Evolutionary conservation across 2,329 filamentous ascomycete genomes (phyloP), one percentile per base, ranked within the genome.

Genomic region (Trichoderma lentiforme): DNA sequence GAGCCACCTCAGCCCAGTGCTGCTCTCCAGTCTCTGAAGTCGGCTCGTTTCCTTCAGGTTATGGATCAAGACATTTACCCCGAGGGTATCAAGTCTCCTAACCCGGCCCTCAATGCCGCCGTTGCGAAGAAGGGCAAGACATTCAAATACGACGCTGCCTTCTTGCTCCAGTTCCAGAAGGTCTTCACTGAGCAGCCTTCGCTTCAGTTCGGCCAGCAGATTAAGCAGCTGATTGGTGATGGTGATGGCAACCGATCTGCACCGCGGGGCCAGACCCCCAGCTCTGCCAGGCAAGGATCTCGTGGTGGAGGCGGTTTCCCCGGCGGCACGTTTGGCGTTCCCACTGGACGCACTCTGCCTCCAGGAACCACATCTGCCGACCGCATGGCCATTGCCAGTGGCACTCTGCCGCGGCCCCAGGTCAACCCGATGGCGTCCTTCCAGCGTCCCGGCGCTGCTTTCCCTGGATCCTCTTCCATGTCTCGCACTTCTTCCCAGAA

Each of bases 121-220:
- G 92, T 93, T 32, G 87, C 89, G 39, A 93, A 92, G 82, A 95
- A 95, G 84, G 90, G 90, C 73, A 92, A 90, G 81, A 91, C 90
- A 56, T 97, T 97, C 86, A 95, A 97, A 81, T 99, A 99, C 82
- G 94, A 98, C 83, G 93, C 95, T 78, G 91, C 92, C 77, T 99
- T 99, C 86, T 85, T 99, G 83, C 87, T 99, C 34, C 96, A 99
- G 80, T 99, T 99, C 87, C 93, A 98, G 84, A 89, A 89, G 77
- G 94, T 97, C 24, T 99, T 98, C 84, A 97, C 94, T 74, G 96
- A 99, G 86, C 97, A 98, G 84, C 96, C 96, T 15, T 97, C 94
- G 0, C 83, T 95, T 57, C 95, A 98, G 79, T 99, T 97, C 89
- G 93, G 97, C 79, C 87, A 91, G 75, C 95, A 96, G 79, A 91